Conservation (phyloP, 768 basidiomycete genomes). For the Russula sp. region DNA sequence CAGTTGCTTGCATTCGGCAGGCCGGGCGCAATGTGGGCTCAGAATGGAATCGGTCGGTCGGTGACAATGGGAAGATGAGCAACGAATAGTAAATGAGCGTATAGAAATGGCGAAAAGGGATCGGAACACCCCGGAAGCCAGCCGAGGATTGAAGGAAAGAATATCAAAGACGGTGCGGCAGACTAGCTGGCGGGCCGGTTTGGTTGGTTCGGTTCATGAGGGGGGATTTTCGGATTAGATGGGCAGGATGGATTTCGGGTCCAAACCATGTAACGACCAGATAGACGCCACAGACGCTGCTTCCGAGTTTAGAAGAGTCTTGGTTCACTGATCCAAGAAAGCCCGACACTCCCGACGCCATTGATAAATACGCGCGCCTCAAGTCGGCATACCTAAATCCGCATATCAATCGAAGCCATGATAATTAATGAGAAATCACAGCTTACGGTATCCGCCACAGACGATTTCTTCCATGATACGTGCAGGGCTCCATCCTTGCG, state of each 20-base stretch:
- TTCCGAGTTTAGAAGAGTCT: conserved; percentile 17
- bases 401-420: conserved; percentile 9
- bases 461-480: conserved; percentile 20
- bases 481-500: conserved; percentile 18
- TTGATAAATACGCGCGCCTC: conserved; percentile 21
- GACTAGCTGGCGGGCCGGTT: conserved; percentile 7
- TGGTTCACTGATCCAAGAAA: conserved; percentile 19
- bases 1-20: background rate
- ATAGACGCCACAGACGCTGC: background rate
- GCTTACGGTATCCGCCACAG: conserved; percentile 21
- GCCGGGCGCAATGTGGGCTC: conserved; percentile 5
- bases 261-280: no score
- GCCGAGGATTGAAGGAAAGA: conserved; percentile 9
- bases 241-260: no score
- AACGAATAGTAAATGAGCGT: conserved; percentile 5
- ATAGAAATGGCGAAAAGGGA: background rate
- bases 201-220: conserved; percentile 1
- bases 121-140: conserved; percentile 11
- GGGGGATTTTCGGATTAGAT: conserved; percentile 1
- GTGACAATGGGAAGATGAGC: conserved; percentile 3
- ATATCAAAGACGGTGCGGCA: background rate
- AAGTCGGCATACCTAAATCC: conserved; percentile 22
- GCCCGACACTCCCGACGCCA: conserved; percentile 19
- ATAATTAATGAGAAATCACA: background rate
- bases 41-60: conserved; percentile 2